These are phyloP conservation scores for Pueraria montana DNA, from an alignment of 306 rosid species.

Conservation along the genomic window DNA sequence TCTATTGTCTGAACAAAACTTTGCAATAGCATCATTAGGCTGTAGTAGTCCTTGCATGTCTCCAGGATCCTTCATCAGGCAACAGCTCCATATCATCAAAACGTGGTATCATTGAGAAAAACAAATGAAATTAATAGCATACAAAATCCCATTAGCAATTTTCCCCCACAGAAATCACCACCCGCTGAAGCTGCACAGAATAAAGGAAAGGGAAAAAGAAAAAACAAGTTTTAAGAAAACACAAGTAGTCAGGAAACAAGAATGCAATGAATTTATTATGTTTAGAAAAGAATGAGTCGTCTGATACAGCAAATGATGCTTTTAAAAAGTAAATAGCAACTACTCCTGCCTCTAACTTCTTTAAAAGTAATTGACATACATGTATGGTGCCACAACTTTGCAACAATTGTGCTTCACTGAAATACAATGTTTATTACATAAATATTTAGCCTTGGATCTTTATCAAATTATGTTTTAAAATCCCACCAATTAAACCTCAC, in stretches of 20 bases:
- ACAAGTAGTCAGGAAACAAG: slow-evolving; percentile 5
- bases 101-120: slow-evolving; percentile 42
- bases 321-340: slow-evolving; percentile 10
- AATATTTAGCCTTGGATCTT: no score
- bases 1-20: slow-evolving; percentile 60
- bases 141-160: slow-evolving; percentile 55
- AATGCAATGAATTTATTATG: slow-evolving; percentile 7
- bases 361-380: slow-evolving; percentile 13
- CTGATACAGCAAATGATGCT: not conserved
- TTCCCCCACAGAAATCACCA: slow-evolving; percentile 47
- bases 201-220: not conserved
- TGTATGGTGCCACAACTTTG: not conserved
- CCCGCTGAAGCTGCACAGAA: slow-evolving; percentile 64
- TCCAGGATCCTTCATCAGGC: slow-evolving; percentile 52
- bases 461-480: no score
- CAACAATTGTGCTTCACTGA: slow-evolving; percentile 13
- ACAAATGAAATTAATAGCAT: slow-evolving; percentile 45
- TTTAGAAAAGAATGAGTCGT: not conserved
- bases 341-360: not conserved
- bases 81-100: slow-evolving; percentile 50
- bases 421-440: not conserved
- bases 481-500: no score
- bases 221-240: slow-evolving; percentile 11
- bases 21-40: slow-evolving; percentile 48
- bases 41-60: slow-evolving; percentile 48